Evolutionary conservation across 371 early-diverging fungal genomes (phyloP), one percentile per base, ranked within the genome.

Genomic region (Actinomortierella wolfii): DNA sequence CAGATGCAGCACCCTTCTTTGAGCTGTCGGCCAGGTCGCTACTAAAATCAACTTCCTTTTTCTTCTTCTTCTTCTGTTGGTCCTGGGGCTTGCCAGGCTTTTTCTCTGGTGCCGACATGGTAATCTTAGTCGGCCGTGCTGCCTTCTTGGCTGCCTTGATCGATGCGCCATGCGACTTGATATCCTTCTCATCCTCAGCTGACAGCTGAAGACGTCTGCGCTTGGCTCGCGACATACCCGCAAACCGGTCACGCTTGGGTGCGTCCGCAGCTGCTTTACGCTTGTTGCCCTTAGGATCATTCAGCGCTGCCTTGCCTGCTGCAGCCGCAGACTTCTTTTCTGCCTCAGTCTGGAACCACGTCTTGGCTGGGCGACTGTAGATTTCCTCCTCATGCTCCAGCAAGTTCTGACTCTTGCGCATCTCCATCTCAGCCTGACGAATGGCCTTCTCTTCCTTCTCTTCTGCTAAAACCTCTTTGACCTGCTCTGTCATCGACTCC

Each of bases 331-430:
- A 50, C 51, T 83, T 82, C 70, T 86, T 86, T 45, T 87, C 86
- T 24, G 79, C 78, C 25, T 84, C 78, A 5, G 88, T 79, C 78
- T 95, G 92, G 86, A 98, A 97, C 98, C 97, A 98, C 1, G 92
- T 94, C 80, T 92, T 84, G 53, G 90, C 92, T 21, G 99, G 99
- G 45, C 97, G 86, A 59, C 84, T 77, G 76, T 86, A 84, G 67
- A 99, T 97, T 68, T 97, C 98, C 15, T 89, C 85, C 60, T 85
- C 82, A 76, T 93, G 91, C 65, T 83, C 78, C 41, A 97, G 64
- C 76, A 97, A 65, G 73, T 99, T 99, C 55, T 91, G 82, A 25
- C 89, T 87, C 82, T 91, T 93, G 29, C 79, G 83, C 39, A 95
- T 67, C 75, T 96, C 86, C 97, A 95, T 97, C 61, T 97, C 97